Evolutionary conservation across 2,329 filamentous ascomycete genomes (phyloP).

Genomic region (Calonectria multiphialidica): DNA sequence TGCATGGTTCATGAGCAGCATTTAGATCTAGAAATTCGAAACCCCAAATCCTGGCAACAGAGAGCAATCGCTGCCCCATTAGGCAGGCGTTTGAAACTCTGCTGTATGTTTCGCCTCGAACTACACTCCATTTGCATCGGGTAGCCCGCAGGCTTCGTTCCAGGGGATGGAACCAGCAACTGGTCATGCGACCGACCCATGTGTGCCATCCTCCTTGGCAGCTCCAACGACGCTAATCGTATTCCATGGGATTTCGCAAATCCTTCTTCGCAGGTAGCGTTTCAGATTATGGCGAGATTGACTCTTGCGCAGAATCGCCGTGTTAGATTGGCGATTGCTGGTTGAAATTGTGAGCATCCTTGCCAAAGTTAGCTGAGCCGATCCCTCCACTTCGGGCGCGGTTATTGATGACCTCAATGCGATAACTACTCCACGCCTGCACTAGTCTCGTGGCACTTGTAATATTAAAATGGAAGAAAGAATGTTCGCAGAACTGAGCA

Average conservation of each 20-base stretch:
- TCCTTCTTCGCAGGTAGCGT: background rate
- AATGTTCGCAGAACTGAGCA: background rate
- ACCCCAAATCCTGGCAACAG: background rate
- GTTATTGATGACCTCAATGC: background rate
- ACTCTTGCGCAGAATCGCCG: background rate
- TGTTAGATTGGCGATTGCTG: background rate
- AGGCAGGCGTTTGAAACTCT: background rate
- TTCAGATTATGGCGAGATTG: background rate
- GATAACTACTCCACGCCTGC: background rate
- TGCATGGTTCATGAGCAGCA: background rate
- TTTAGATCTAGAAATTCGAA: background rate
- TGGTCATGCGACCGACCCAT: slow-evolving; percentile 2
- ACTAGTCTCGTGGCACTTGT: background rate
- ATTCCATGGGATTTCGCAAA: background rate
- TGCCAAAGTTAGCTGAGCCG: background rate
- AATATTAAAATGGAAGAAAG: background rate
- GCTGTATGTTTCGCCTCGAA: background rate
- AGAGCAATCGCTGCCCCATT: background rate
- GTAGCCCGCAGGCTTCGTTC: background rate
- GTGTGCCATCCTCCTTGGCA: background rate
- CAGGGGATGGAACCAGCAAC: background rate
- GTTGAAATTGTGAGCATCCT: background rate
- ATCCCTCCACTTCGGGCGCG: background rate
- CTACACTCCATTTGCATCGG: background rate
- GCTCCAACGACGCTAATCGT: too few species aligned